Evolutionary conservation across 2,329 filamentous ascomycete species (phyloP).

Genomic region (Bretziella fagacearum): DNA sequence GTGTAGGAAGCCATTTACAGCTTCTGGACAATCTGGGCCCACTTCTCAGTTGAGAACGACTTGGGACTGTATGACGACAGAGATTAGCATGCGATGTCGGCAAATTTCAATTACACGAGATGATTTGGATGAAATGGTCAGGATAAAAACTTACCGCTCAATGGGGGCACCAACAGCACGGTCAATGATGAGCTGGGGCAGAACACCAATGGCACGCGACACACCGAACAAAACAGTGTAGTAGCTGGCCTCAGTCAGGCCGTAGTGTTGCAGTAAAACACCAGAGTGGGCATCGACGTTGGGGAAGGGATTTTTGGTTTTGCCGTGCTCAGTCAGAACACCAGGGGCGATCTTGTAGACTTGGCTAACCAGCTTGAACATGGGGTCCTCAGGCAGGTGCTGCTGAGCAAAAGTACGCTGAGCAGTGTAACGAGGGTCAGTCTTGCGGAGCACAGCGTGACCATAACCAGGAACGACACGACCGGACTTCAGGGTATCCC

Average conservation of each 20-base stretch:
- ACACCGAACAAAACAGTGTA: constrained; percentile 99
- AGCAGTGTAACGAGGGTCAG: constrained; percentile 94
- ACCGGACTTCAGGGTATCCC: constrained; percentile 87
- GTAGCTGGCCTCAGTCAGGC: constrained; percentile 96
- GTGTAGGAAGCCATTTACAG: constrained; percentile 41
- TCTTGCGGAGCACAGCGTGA: constrained; percentile 98
- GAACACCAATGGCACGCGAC: constrained; percentile 90
- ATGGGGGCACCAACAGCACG: constrained; percentile 92
- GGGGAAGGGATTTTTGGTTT: constrained; percentile 99
- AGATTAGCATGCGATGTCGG: constrained; percentile 12
- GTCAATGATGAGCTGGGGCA: constrained; percentile 99
- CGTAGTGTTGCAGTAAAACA: constrained; percentile 99
- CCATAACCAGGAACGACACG: constrained; percentile 97
- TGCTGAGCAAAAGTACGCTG: constrained; percentile 91
- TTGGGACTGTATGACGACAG: constrained; percentile 42
- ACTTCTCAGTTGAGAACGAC: constrained; percentile 95
- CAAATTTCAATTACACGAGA: background rate
- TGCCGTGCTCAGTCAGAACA: constrained; percentile 97
- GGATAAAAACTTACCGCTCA: constrained; percentile 42
- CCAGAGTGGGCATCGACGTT: constrained; percentile 98
- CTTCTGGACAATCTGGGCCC: constrained; percentile 83
- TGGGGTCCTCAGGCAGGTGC: constrained; percentile 89
- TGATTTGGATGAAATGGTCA: background rate
- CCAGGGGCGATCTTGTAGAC: constrained; percentile 99
- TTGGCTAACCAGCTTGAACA: constrained; percentile 99